Conservation (phyloP, 768 basidiomycete species). For the Phaeolepiota aurea region DNA sequence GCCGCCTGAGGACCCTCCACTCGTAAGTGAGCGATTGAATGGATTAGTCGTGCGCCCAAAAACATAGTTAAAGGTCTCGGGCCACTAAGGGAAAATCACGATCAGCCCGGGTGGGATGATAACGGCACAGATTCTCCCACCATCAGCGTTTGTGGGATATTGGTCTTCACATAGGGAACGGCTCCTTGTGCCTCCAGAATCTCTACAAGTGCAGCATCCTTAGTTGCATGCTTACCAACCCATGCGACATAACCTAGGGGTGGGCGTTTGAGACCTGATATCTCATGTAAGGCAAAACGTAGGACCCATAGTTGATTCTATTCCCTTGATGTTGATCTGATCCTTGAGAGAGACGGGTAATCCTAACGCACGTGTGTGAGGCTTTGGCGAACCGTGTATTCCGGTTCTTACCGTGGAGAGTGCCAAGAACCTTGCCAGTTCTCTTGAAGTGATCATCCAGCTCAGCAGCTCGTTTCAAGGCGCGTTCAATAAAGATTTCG, state of each 20-base stretch:
- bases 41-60: constrained; percentile 80
- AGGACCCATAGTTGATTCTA: constrained; percentile 59
- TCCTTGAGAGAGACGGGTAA: constrained; percentile 73
- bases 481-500: constrained; percentile 74
- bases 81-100: constrained; percentile 37
- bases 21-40: constrained; percentile 58
- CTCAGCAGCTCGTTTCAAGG: constrained; percentile 51
- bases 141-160: constrained; percentile 74
- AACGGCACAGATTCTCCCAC: constrained; percentile 18
- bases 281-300: not conserved
- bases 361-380: constrained; percentile 11
- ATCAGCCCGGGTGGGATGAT: not conserved
- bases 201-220: constrained; percentile 56
- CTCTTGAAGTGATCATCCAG: constrained; percentile 54
- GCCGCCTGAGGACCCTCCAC: constrained; percentile 81
- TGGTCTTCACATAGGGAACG: constrained; percentile 64
- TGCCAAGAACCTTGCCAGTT: constrained; percentile 62
- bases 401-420: constrained; percentile 47
- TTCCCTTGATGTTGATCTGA: constrained; percentile 57
- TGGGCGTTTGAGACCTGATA: not conserved
- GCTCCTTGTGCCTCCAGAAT: constrained; percentile 64
- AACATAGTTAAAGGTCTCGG: constrained; percentile 70
- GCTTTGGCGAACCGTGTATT: constrained; percentile 4
- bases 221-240: constrained; percentile 51
- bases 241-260: constrained; percentile 66